Evolutionary conservation across 805 yeast species (phyloP), one percentile per base, ranked within the genome.

Genomic region (Ogataea sp.): DNA sequence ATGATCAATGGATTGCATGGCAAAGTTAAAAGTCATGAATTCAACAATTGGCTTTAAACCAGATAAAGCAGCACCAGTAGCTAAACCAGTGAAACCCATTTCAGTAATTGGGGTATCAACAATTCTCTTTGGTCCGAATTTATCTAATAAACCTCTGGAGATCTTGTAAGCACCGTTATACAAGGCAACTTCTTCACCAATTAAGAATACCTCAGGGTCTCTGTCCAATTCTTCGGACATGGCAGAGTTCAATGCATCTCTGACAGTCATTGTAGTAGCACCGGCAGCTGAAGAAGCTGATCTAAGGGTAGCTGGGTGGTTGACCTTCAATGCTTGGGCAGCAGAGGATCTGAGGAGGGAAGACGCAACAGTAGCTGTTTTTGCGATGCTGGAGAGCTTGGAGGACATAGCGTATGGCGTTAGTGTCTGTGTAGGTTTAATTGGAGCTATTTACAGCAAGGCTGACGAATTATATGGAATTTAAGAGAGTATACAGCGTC

Each of bases 141-240:
- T 78, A 67, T 93, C 98, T 57, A 93, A 74, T 48, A 93, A 75
- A 27, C 98, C 98, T 61, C 95, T 81, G 48, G 97, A 83, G 48
- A 93, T 83, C 72, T 93, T 93, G 73, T 93, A 93, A 44, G 99
- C 99, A 71, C 99, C 99, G 62, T 93, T 89, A 70, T 93, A 93
- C 66, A 90, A 97, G 34, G 96, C 98, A 49, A 93, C 98, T 68
- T 93, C 99, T 71, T 93, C 99, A 66, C 99, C 99, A 77, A 93
- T 84, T 53, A 93, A 65, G 73, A 87, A 93, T 34, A 93, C 97
- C 51, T 77, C 82, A 50, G 87, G 93, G 62, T 93, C 97, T 52
- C 90, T 77, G 70, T 90, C 97, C 71, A 93, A 74, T 69, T 93
- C 99, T 70, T 93, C 99, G 42, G 95, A 95, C 65, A 93, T 73